Percentiles rank a stretch among this genome's conserved stretches.
phyloP scores from a whole-genome alignment of 2,329 filamentous ascomycete genomes.

The Aspergillus carbonarius region DNA sequence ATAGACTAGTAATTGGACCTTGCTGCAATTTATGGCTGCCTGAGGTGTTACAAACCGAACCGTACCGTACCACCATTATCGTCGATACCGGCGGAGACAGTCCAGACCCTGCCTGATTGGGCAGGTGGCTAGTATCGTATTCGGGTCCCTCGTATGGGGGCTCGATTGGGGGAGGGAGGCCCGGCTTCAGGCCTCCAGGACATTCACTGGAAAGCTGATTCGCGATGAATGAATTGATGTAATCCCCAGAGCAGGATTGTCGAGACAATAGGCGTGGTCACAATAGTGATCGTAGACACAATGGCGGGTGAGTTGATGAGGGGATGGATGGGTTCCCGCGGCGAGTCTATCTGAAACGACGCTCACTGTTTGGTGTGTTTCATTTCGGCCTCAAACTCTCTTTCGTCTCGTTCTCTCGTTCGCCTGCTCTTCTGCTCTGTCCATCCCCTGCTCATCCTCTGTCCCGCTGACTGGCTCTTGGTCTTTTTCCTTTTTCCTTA shows the following conservation, averaged over 20 bases:
- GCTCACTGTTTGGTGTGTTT: slow-evolving; percentile 15
- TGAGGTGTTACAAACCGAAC: neutral
- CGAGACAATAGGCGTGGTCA: neutral
- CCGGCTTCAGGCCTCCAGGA: neutral
- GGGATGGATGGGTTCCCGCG: slow-evolving; percentile 8
- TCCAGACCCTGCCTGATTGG: neutral
- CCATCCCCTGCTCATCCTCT: neutral
- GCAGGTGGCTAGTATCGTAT: neutral
- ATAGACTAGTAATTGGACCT: neutral
- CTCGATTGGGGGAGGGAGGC: too few species aligned
- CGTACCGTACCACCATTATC: neutral
- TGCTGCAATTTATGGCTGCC: neutral
- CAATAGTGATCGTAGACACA: neutral
- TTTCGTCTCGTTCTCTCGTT: neutral
- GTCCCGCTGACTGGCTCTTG: slow-evolving; percentile 9
- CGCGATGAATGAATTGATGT: neutral
- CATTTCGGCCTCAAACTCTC: slow-evolving; percentile 13
- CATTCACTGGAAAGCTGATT: neutral
- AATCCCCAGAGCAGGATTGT: neutral
- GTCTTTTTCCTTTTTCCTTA: slow-evolving; percentile 10
- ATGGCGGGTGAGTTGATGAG: slow-evolving; percentile 10
- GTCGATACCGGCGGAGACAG: neutral
- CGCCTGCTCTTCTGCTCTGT: neutral
- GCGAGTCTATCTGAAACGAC: slow-evolving; percentile 23
- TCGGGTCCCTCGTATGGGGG: neutral